Conservation (phyloP, 768 basidiomycete species). For the Rhizopogon salebrosus region DNA sequence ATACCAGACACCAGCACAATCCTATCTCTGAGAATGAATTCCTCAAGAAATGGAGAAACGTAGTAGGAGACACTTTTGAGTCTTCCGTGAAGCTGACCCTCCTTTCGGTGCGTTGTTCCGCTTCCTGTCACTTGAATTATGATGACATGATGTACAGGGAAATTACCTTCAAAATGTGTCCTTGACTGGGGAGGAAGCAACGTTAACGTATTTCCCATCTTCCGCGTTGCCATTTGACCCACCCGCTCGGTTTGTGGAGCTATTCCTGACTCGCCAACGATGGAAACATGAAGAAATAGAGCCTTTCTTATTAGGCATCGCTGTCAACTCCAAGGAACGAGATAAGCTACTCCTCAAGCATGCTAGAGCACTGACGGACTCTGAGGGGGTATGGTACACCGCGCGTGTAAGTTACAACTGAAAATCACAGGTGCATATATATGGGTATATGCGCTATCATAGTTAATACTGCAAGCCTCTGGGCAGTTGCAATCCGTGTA, state of each 20-base stretch:
- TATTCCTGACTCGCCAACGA: slow-evolving; percentile 74
- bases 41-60: slow-evolving; percentile 59
- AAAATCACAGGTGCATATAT: background rate
- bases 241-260: slow-evolving; percentile 74
- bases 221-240: slow-evolving; percentile 74
- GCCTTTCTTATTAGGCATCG: slow-evolving; percentile 79
- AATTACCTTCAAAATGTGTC: slow-evolving; percentile 56
- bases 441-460: background rate
- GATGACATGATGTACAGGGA: slow-evolving; percentile 50
- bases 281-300: slow-evolving; percentile 79
- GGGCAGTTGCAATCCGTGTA: background rate
- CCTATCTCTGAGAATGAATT: slow-evolving; percentile 54
- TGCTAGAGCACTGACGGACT: slow-evolving; percentile 70
- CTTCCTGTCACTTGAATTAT: background rate
- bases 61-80: slow-evolving; percentile 77
- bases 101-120: slow-evolving; percentile 49
- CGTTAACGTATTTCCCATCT: slow-evolving; percentile 71
- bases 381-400: slow-evolving; percentile 69
- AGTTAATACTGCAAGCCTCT: background rate
- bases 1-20: slow-evolving; percentile 42
- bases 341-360: slow-evolving; percentile 87
- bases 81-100: slow-evolving; percentile 53
- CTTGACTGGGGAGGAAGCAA: slow-evolving; percentile 25
- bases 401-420: slow-evolving; percentile 58
- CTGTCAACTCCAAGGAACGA: slow-evolving; percentile 78